Percentiles rank a stretch among this genome's conserved stretches.
Conservation (phyloP, 495 filamentous ascomycete genomes). For the Penicillium psychrofluorescens region DNA sequence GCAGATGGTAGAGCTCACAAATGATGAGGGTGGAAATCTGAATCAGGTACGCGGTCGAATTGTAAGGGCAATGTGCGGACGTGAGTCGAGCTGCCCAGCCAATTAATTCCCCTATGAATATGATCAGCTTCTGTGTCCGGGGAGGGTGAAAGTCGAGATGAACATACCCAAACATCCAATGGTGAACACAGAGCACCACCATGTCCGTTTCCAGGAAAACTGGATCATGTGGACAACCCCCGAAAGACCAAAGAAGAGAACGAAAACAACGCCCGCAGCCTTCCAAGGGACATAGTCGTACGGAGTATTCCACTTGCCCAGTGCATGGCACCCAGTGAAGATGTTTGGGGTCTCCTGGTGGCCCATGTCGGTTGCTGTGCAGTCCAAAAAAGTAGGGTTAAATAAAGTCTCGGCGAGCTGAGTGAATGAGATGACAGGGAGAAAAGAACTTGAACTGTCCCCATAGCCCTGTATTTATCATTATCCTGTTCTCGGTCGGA, state of each 20-base stretch:
- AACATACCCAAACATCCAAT: slow-evolving; percentile 36
- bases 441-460: too few relatives aligned
- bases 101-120: slow-evolving; percentile 36
- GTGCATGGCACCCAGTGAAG: too few relatives aligned
- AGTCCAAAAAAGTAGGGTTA: too few relatives aligned
- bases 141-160: neutral
- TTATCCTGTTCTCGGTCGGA: too few relatives aligned
- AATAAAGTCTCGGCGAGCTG: too few relatives aligned
- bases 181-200: slow-evolving; percentile 41
- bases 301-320: slow-evolving; percentile 3
- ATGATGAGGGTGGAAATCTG: slow-evolving; percentile 45
- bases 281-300: slow-evolving; percentile 50
- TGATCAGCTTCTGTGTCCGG: neutral
- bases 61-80: slow-evolving; percentile 47
- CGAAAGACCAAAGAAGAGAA: slow-evolving; percentile 42
- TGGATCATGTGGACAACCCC: slow-evolving; percentile 40
- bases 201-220: slow-evolving; percentile 35
- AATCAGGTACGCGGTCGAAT: slow-evolving; percentile 17
- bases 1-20: slow-evolving; percentile 18
- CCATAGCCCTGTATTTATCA: too few relatives aligned
- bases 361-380: too few relatives aligned
- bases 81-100: slow-evolving; percentile 50
- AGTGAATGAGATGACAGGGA: too few relatives aligned
- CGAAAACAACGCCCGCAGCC: slow-evolving; percentile 44
- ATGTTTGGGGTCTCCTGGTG: too few relatives aligned